Base-by-base conservation (phyloP, 768 basidiomycete species). In the Russula ochroleuca region DNA sequence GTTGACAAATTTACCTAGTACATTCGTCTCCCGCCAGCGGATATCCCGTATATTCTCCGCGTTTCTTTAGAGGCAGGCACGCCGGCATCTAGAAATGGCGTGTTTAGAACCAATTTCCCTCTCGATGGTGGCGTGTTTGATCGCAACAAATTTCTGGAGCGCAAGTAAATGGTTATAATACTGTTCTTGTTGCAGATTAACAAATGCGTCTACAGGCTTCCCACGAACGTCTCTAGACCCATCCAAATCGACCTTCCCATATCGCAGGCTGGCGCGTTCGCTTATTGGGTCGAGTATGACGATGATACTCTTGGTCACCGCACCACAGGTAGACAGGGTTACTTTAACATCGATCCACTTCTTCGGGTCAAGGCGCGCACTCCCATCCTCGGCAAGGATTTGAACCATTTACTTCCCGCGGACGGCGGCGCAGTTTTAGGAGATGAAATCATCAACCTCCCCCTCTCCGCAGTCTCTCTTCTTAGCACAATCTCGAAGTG, bases 81-180 rank as follows among this genome's bases (percentile, higher is more conserved):
- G 2, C 87, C 92, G 2, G 92, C 93, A 11, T 84, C 92, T 9
- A 87, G 85, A 70, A 92, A 95, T 70, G 97, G 94, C 57, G 82
- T 94, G 1, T 90, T 99, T 75, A 93, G 88, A 78, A 96, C 94
- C 62, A 98, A 98, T 73, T 98, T 98, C 70, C 97, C 97, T 1
- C 81, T 99, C 7, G 91, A 98, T 69, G 96, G 95, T 5, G 93
- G 94, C 38, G 76, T 73, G 21, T 98, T 98, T 73, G 83, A 83
- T 48, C 83, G 97, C 33, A 84, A 87, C 65, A 80, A 76, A 54
- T 92, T 89, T 72, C 79, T 85, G 2, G 81, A 93, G 73, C 80
- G 91, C 72, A 86, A 76, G 96, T 94, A 74, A 71, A 89, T 76
- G 52, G 63, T 35, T 69, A 48, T 37, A 62, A 37, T 41, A 2